Evolutionary conservation across 306 rosid species (phyloP).

Genomic region (Pachyrhizus erosus): DNA sequence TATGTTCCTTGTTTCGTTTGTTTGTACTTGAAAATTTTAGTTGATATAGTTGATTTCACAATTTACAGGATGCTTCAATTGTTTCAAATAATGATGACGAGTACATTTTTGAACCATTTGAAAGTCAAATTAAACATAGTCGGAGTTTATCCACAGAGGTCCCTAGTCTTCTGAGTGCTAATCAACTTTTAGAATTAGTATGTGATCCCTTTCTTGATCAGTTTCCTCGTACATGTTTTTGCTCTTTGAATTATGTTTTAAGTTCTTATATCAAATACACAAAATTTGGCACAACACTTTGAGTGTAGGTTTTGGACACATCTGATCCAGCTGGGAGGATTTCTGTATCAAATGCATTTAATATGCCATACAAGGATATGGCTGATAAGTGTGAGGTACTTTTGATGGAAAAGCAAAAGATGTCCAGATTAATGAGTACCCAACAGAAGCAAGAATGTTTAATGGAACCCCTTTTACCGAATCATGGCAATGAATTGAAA

Average conservation of each 20-base stretch:
- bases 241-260: slow-evolving; percentile 33
- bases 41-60: slow-evolving; percentile 29
- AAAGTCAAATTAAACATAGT: slow-evolving; percentile 54
- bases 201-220: slow-evolving; percentile 45
- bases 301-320: slow-evolving; percentile 74
- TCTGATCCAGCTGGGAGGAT: slow-evolving; percentile 65
- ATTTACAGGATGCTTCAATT: slow-evolving; percentile 57
- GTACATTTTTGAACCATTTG: slow-evolving; percentile 59
- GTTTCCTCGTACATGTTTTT: slow-evolving; percentile 35
- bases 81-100: slow-evolving; percentile 65
- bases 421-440: slow-evolving; percentile 73
- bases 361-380: slow-evolving; percentile 83
- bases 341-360: slow-evolving; percentile 57
- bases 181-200: slow-evolving; percentile 93
- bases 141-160: slow-evolving; percentile 48
- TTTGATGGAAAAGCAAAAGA: slow-evolving; percentile 75
- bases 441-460: slow-evolving; percentile 54
- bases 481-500: slow-evolving; percentile 49
- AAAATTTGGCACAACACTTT: slow-evolving; percentile 22
- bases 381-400: slow-evolving; percentile 81
- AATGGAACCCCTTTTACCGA: slow-evolving; percentile 38
- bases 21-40: slow-evolving; percentile 32
- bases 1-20: slow-evolving; percentile 3
- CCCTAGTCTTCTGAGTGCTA: slow-evolving; percentile 69
- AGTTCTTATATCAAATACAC: slow-evolving; percentile 29